Evolutionary conservation across 2,329 filamentous ascomycete species (phyloP), one percentile per base, ranked within the genome.

Genomic region (Neopestalotiopsis sp.): DNA sequence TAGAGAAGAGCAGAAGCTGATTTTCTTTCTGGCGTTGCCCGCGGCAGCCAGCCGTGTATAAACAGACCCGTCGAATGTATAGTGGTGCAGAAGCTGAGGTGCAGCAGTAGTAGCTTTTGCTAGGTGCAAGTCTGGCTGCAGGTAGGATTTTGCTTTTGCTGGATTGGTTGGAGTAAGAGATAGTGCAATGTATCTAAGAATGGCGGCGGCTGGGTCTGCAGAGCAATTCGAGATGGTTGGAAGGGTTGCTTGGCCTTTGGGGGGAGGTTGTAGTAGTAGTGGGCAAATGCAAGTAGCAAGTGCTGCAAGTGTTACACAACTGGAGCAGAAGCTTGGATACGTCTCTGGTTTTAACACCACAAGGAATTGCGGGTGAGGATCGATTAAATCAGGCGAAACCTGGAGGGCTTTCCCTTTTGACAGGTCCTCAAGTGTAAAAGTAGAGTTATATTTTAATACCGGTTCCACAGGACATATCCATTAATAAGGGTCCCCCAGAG

Each of bases 41-140:
- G 59, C 59, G 59, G 59, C 59, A 62, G 59, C 59, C 30, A 40
- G 59, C 59, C 59, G n/a, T 62, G 30, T 30, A 61, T 61, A 34
- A 40, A 62, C 34, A 62, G 34, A 38, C 59, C 45, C 45, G 45
- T 17, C 45, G 45, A 20, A 53, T 53, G 34, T 62, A 38, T 38
- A 38, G 34, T 38, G 40, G 28, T 40, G 59, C 34, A 49, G 61
- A 64, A 64, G 34, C 20, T 45, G 61, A n/a, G 59, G 14, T 34
- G 28, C 30, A 49, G 61, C 38, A 24, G 38, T n/a, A 32, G 59
- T 32, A 42, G 61, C 61, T 42, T 28, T 45, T 49, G 34, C 20
- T 28, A 28, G 38, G 61, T 34, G 32, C 32, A 40, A 32, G n/a
- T 62, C 6, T 30, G 30, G 59, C 34, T 40, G 59, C 30, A 62